phyloP scores from a whole-genome alignment of 257 asterid genomes.

The Scutellaria minor region DNA sequence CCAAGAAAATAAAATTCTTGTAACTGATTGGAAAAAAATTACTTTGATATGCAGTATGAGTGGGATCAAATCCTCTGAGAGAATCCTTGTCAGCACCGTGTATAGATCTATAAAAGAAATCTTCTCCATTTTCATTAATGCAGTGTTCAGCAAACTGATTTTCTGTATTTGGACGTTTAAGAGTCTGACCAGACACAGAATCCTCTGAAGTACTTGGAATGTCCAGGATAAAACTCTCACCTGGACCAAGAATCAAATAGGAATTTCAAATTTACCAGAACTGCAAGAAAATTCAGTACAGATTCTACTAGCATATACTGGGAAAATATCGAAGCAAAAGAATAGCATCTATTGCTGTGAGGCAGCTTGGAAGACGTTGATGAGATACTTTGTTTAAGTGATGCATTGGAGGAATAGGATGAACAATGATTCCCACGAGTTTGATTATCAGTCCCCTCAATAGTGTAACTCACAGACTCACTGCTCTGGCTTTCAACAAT shows the following conservation, averaged over 20 bases:
- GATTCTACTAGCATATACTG: not conserved
- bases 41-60: slow-evolving; percentile 53
- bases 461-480: slow-evolving; percentile 39
- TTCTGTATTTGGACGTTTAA: slow-evolving; percentile 39
- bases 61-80: slow-evolving; percentile 37
- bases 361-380: slow-evolving; percentile 49
- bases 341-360: slow-evolving; percentile 45
- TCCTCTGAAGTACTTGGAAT: slow-evolving; percentile 58
- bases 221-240: slow-evolving; percentile 66
- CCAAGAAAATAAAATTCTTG: slow-evolving; percentile 21
- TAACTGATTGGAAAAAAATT: slow-evolving; percentile 42
- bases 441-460: slow-evolving; percentile 41
- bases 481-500: slow-evolving; percentile 40
- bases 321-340: slow-evolving; percentile 18
- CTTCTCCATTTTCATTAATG: slow-evolving; percentile 39
- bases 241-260: slow-evolving; percentile 38
- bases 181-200: slow-evolving; percentile 44
- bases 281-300: slow-evolving; percentile 8
- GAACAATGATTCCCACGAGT: slow-evolving; percentile 39
- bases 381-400: slow-evolving; percentile 46
- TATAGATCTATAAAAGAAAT: slow-evolving; percentile 34
- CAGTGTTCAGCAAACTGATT: slow-evolving; percentile 45
- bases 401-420: slow-evolving; percentile 43
- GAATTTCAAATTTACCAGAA: not conserved
- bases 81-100: slow-evolving; percentile 40